A percentile compares a stretch with the other conserved stretches of the same genome.
phyloP scores from a whole-genome alignment of 1,139 yeast species.

The Hyphopichia buzzinii region DNA sequence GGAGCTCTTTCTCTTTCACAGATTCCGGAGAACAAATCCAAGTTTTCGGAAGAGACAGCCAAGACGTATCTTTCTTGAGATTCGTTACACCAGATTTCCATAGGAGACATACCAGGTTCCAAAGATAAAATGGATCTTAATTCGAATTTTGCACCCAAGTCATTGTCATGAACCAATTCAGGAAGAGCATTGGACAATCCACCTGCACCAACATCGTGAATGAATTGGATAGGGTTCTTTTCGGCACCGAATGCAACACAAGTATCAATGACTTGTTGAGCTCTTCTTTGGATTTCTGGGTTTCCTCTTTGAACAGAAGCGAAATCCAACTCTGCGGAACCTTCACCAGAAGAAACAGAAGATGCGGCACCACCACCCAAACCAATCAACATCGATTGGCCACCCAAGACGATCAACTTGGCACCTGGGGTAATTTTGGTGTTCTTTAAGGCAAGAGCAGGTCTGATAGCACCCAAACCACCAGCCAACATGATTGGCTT shows the following conservation, averaged over 20 bases:
- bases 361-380: constrained; percentile 99
- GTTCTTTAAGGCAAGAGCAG: constrained; percentile 86
- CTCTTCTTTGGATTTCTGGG: constrained; percentile 99
- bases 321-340: constrained; percentile 93
- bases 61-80: constrained; percentile 97
- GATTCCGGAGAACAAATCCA: constrained; percentile 67
- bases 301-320: constrained; percentile 99
- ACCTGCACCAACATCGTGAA: constrained; percentile 99
- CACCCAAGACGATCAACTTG: constrained; percentile 90
- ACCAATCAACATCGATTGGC: constrained; percentile 98
- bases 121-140: constrained; percentile 85
- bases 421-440: constrained; percentile 90
- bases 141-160: constrained; percentile 90
- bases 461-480: constrained; percentile 96
- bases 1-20: constrained; percentile 97
- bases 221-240: constrained; percentile 83
- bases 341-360: constrained; percentile 91
- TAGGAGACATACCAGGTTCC: constrained; percentile 98
- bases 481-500: constrained; percentile 99
- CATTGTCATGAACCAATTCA: constrained; percentile 95
- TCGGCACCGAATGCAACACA: constrained; percentile 80
- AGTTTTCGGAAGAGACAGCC: constrained; percentile 82
- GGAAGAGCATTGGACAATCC: constrained; percentile 97
- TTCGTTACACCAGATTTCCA: constrained; percentile 99
- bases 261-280: constrained; percentile 95